Percentiles rank a stretch among this genome's conserved stretches.
Conservation (phyloP, 2,329 filamentous ascomycete species). For the Zasmidium cellare region DNA sequence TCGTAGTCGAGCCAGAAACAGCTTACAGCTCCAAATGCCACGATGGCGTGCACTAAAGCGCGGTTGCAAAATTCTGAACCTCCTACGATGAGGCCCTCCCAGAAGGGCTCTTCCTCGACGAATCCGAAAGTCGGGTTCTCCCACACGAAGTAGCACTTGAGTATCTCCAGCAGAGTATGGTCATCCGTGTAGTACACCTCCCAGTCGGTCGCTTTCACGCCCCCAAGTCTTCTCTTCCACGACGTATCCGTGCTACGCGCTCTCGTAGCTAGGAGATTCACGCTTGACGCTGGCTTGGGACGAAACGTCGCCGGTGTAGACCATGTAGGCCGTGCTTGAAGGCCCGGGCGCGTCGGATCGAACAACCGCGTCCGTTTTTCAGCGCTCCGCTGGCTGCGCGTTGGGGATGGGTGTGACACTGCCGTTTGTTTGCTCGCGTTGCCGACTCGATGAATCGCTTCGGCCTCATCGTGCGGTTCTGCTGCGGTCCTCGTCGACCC, state of each 20-base stretch:
- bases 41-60: constrained; percentile 11
- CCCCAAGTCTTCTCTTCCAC: constrained; percentile 1
- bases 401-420: too few species aligned
- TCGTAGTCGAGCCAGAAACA: too few species aligned
- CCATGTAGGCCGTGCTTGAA: neutral
- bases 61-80: constrained; percentile 15
- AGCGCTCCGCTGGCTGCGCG: neutral
- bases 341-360: neutral
- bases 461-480: too few species aligned
- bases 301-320: neutral
- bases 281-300: neutral
- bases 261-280: neutral
- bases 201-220: constrained; percentile 9
- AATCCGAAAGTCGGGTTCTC: constrained; percentile 9
- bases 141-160: constrained; percentile 16
- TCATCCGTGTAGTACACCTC: constrained; percentile 12
- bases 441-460: too few species aligned
- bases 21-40: constrained; percentile 10
- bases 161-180: constrained; percentile 12
- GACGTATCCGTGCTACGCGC: constrained; percentile 2
- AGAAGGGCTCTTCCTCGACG: constrained; percentile 11
- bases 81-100: constrained; percentile 8
- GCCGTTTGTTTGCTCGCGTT: too few species aligned
- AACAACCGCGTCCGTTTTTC: neutral
- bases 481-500: too few species aligned